Percentiles rank a stretch among this genome's conserved stretches.
phyloP scores from a whole-genome alignment of 441 rosid genomes.

The Populus hybrid region DNA sequence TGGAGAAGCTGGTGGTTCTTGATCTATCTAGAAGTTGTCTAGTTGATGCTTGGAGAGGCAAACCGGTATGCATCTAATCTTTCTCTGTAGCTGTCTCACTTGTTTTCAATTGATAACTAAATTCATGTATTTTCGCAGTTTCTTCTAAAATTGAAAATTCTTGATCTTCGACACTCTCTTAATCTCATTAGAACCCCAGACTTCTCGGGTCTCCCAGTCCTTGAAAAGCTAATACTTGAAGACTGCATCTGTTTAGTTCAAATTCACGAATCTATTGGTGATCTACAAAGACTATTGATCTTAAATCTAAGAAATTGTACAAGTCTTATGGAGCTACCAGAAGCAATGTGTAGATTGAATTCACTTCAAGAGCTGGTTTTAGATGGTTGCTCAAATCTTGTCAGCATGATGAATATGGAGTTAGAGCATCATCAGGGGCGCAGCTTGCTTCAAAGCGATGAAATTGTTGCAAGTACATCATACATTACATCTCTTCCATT shows the following conservation, averaged over 20 bases:
- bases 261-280: too few species aligned
- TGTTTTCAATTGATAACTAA: neutral
- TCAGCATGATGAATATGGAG: neutral
- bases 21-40: neutral
- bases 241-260: too few species aligned
- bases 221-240: neutral
- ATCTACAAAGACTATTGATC: too few species aligned
- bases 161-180: neutral
- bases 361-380: constrained; percentile 19
- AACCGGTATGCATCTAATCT: neutral
- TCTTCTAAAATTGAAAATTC: neutral
- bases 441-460: too few species aligned
- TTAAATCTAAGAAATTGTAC: too few species aligned
- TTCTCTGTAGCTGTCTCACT: neutral
- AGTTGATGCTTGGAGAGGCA: neutral
- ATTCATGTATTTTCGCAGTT: neutral
- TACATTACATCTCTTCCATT: too few species aligned
- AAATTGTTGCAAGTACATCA: too few species aligned
- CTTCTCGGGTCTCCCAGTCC: neutral
- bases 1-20: too few species aligned
- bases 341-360: constrained; percentile 18
- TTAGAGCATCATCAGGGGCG: too few species aligned
- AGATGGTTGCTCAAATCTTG: constrained; percentile 15
- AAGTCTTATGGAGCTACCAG: neutral
- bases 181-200: neutral